Evolutionary conservation across 148 eudicot genomes (phyloP), one percentile per base, ranked within the genome.

Genomic region (Gaultheria prostrata): DNA sequence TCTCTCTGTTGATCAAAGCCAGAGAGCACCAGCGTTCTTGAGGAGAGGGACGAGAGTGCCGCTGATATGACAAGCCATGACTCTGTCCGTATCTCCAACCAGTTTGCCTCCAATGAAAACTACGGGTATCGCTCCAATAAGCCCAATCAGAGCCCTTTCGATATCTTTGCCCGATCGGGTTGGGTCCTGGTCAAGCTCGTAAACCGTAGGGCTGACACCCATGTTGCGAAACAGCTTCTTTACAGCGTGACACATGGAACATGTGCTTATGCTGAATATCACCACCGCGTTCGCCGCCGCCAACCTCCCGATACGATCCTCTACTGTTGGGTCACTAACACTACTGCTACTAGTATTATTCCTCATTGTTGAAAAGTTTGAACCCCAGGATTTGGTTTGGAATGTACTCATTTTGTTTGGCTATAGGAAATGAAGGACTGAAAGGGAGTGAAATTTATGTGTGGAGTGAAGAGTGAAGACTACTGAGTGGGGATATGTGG

Each of bases 201-300:
- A 67, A 28, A 67, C 72, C 39, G 35, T 67, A 14, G 72, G 72
- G 18, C 4, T 67, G 7, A 67, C 72, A 28, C 72, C 72, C 72
- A 67, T 67, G 72, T 67, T 67, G 7, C 72, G 72, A 28, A 67
- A 67, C 35, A 67, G 72, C 72, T 67, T 67, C 72, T 67, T 67
- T 4, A 67, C 72, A 39, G 72, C 18, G 72, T 67, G 72, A 28
- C 72, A 67, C 72, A 67, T 67, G 7, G 72, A 28, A 28, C 72
- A 67, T 12, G 72, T 26, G 72, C 72, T 67, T 67, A 67, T 28
- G 72, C 72, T 67, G 35, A 67, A 67, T 67, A 67, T 67, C 72
- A 67, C 72, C 35, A 67, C 72, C 39, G 72, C 72, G 2, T 67
- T 67, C 8, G 72, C 72, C 72, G 72, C 72, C 20, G 72, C 72